Percentiles rank a stretch among this genome's conserved stretches.
phyloP scores from a whole-genome alignment of 2,329 filamentous ascomycete genomes.

The Colletotrichum sp. region DNA sequence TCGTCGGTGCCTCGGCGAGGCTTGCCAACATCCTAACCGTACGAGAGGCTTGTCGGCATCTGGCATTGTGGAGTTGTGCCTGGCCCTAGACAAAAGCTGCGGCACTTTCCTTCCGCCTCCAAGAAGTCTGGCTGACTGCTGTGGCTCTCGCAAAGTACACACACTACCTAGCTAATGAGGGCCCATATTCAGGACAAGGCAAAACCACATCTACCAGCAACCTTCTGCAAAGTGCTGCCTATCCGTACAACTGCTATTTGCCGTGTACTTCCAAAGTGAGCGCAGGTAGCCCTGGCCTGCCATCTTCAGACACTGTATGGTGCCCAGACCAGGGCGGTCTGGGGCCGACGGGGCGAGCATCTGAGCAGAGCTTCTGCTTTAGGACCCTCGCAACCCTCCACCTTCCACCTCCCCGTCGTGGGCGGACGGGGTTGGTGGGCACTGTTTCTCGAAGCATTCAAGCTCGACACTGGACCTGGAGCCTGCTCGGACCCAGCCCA shows the following conservation, averaged over 20 bases:
- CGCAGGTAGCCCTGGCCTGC: neutral
- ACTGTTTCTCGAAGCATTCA: slow-evolving; percentile 4
- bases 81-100: neutral
- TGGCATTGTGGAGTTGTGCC: neutral
- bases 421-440: neutral
- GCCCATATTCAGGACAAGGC: neutral
- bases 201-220: neutral
- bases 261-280: neutral
- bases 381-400: neutral
- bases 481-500: neutral
- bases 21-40: neutral
- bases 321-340: neutral
- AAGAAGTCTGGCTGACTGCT: neutral
- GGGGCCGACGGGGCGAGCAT: slow-evolving; percentile 5
- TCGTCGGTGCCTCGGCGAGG: neutral
- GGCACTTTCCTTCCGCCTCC: neutral
- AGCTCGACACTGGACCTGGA: neutral
- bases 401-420: slow-evolving; percentile 9
- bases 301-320: neutral
- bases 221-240: neutral
- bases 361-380: slow-evolving; percentile 18
- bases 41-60: neutral
- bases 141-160: neutral
- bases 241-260: neutral
- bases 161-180: neutral